Evolutionary conservation across 176 grass and related monocot genomes (phyloP).

Genomic region (Aechmea fasciata): DNA sequence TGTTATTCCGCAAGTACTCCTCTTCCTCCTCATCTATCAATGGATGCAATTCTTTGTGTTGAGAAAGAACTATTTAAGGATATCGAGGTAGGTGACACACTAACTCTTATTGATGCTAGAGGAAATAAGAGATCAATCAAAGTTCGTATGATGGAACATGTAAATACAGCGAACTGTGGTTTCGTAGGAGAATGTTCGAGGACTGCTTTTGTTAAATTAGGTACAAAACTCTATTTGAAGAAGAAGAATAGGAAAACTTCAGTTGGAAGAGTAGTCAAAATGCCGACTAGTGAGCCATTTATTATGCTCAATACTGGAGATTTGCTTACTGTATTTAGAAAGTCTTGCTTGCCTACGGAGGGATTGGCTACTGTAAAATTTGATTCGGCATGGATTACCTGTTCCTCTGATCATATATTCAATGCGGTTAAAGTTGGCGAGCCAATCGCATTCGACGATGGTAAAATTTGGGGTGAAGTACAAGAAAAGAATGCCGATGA

Average conservation of each 20-base stretch:
- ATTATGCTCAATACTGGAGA: constrained; percentile 7
- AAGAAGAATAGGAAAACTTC: constrained; percentile 10
- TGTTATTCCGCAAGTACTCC: background rate
- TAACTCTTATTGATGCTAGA: constrained; percentile 15
- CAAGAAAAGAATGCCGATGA: constrained; percentile 7
- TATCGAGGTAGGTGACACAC: background rate
- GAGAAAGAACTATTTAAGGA: constrained; percentile 6
- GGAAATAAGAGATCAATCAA: constrained; percentile 7
- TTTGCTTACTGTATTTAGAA: constrained; percentile 16
- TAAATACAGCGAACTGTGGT: background rate
- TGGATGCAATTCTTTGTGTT: constrained; percentile 7
- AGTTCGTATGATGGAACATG: background rate
- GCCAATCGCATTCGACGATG: constrained; percentile 22
- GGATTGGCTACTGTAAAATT: background rate
- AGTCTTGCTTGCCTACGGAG: background rate
- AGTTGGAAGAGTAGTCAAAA: constrained; percentile 8
- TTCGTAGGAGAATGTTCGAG: constrained; percentile 8
- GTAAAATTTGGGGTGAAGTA: constrained; percentile 17
- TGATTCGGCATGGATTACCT: constrained; percentile 11
- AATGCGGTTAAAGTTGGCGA: constrained; percentile 17
- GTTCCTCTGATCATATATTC: constrained; percentile 9
- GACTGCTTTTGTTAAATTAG: constrained; percentile 8
- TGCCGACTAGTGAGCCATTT: constrained; percentile 4
- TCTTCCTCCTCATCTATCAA: background rate
- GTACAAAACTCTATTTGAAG: constrained; percentile 9